These are phyloP conservation scores for Spirogloea muscicola DNA, from an alignment of 139 green algal species.

Conservation along the genomic window DNA sequence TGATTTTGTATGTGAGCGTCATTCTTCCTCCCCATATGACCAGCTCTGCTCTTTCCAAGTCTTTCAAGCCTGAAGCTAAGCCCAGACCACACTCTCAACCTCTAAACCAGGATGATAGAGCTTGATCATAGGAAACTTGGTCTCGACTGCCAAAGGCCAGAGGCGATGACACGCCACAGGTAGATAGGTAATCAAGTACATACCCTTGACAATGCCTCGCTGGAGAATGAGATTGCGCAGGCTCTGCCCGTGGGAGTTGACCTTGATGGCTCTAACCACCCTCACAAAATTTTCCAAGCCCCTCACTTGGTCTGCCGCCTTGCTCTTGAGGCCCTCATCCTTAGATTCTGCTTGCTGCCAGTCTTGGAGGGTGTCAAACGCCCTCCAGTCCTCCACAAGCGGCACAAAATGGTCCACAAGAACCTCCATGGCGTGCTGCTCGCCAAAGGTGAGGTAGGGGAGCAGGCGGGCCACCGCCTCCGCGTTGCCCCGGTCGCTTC, in stretches of 20 bases:
- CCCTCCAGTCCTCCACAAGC: conserved; percentile 44
- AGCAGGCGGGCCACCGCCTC: conserved; percentile 57
- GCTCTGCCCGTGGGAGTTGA: not conserved
- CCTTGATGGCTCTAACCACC: conserved; percentile 34
- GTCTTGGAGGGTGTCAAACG: conserved; percentile 25
- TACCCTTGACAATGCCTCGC: conserved; percentile 25
- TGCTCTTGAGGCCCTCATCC: conserved; percentile 7
- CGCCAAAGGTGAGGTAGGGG: conserved; percentile 55
- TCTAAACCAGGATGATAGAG: too few species aligned
- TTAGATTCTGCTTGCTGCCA: conserved; percentile 13
- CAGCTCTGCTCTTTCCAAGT: too few species aligned
- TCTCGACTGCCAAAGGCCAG: too few species aligned
- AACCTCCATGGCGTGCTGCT: conserved; percentile 52
- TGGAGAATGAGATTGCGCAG: conserved; percentile 53
- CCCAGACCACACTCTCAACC: too few species aligned
- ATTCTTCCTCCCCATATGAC: too few species aligned
- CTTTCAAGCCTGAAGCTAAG: too few species aligned
- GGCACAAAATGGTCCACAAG: conserved; percentile 56
- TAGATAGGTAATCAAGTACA: not conserved
- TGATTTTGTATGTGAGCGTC: too few species aligned
- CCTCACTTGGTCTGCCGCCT: conserved; percentile 28
- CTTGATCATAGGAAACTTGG: too few species aligned
- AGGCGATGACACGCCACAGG: too few species aligned
- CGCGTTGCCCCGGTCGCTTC: not conserved
- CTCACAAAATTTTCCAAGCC: conserved; percentile 50